phyloP scores from a whole-genome alignment of 805 yeast species.

The Starmerella sp. region DNA sequence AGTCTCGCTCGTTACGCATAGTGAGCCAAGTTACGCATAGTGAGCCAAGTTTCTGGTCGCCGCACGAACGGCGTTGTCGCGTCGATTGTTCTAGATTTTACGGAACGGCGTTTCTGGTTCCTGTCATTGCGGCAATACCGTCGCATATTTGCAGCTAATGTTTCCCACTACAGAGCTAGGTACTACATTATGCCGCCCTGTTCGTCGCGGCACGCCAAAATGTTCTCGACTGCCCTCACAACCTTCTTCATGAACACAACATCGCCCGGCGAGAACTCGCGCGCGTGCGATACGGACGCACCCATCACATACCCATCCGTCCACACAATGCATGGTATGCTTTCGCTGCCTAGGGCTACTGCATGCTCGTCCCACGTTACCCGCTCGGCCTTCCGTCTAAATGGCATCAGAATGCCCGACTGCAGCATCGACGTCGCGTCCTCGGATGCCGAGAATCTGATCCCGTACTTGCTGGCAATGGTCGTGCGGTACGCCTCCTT shows the following conservation, averaged over 20 bases:
- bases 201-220: slow-evolving; percentile 19
- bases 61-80: no score
- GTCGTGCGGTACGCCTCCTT: slow-evolving; percentile 5
- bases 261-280: slow-evolving; percentile 25
- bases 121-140: no score
- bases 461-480: slow-evolving; percentile 13
- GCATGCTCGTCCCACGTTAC: neutral
- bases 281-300: slow-evolving; percentile 18
- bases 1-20: no score
- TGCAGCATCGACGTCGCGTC: neutral
- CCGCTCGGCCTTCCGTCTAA: slow-evolving; percentile 9
- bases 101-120: no score
- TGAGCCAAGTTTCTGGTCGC: neutral
- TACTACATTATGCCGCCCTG: neutral
- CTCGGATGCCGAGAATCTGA: neutral
- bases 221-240: slow-evolving; percentile 23
- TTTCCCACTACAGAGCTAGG: neutral
- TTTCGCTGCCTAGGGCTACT: neutral
- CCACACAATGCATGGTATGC: neutral
- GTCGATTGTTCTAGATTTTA: no score
- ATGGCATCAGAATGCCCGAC: slow-evolving; percentile 17
- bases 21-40: neutral
- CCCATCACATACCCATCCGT: slow-evolving; percentile 25
- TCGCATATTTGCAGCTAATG: no score
- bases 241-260: slow-evolving; percentile 26